Conservation (phyloP, 1,284 basidiomycete genomes). For the Ceratobasidium papillatum region DNA sequence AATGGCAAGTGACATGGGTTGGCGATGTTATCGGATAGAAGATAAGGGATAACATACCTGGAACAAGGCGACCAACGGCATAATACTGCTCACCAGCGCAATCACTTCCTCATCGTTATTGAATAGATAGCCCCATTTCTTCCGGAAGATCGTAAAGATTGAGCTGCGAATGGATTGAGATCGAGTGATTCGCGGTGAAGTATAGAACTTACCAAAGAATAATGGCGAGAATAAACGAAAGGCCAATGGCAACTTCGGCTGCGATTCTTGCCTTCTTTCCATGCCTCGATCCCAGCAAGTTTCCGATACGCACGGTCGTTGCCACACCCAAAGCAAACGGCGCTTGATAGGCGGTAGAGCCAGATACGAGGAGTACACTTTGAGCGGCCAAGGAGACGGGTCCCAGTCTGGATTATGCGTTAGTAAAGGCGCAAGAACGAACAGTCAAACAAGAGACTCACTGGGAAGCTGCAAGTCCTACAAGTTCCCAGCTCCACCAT, state of each 20-base stretch:
- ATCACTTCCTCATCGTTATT: slow-evolving; percentile 73
- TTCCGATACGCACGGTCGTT: slow-evolving; percentile 76
- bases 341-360: slow-evolving; percentile 74
- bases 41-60: slow-evolving; percentile 58
- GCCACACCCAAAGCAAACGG: slow-evolving; percentile 59
- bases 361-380: slow-evolving; percentile 70
- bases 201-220: slow-evolving; percentile 18
- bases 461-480: slow-evolving; percentile 50
- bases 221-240: slow-evolving; percentile 61
- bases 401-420: slow-evolving; percentile 57
- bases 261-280: slow-evolving; percentile 65
- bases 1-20: neutral
- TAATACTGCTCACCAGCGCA: slow-evolving; percentile 69
- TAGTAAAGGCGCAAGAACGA: neutral
- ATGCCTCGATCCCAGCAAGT: slow-evolving; percentile 70
- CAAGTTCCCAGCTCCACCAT: slow-evolving; percentile 93
- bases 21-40: neutral
- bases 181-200: neutral
- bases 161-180: slow-evolving; percentile 23
- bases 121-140: slow-evolving; percentile 74
- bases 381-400: slow-evolving; percentile 74
- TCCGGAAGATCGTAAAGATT: slow-evolving; percentile 29
- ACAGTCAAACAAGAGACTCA: neutral
- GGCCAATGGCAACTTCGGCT: slow-evolving; percentile 68
- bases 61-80: slow-evolving; percentile 82